Evolutionary conservation across 129 eudicot species (phyloP), one percentile per base, ranked within the genome.

Genomic region (Helianthus tuberosus): DNA sequence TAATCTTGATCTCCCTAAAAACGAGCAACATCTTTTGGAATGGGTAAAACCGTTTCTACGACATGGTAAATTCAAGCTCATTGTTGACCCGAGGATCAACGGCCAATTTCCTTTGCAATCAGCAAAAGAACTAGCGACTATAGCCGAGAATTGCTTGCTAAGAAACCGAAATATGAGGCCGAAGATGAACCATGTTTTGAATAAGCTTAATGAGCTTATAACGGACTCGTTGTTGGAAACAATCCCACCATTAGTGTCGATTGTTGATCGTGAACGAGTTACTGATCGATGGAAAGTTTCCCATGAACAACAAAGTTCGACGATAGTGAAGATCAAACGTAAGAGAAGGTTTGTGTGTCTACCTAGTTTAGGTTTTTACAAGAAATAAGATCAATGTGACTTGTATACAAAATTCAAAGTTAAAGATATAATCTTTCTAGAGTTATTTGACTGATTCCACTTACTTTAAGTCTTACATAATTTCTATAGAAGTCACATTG

Each of bases 1-100:
- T 69, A 87, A 84, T 14, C 77, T 73, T 5, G 55, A 77, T n/a
- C 85, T 86, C 55, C 96, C 91, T 15, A 82, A 57, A 65, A 54
- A 63, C 41, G 89, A 86, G 75, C 91, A 86, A 47, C 84, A 84
- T 64, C 91, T 89, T 48, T 49, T 86, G 14, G 91, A 84, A 67
- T 84, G 91, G 96, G 85, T 89, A 60, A 89, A 86, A 41, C 96
- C 89, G 0, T 76, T 86, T 79, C 20, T 81, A 20, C 81, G 80
- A 13, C 59, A 83, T 0, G 80, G 66, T 66, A 89, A 78, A 61
- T 85, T 89, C 44, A 77, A 66, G 66, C 52, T 66, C 57, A 84
- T 89, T 69, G 14, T 89, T 52, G 96, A 89, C 62, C 82, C 89
- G 9, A 89, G 87, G 77, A 86, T 89, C 9, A 86, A 83, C 12